Evolutionary conservation across 352 stramenopile genomes (phyloP), one percentile per base, ranked within the genome.

Genomic region (Pythium scleroteichum): DNA sequence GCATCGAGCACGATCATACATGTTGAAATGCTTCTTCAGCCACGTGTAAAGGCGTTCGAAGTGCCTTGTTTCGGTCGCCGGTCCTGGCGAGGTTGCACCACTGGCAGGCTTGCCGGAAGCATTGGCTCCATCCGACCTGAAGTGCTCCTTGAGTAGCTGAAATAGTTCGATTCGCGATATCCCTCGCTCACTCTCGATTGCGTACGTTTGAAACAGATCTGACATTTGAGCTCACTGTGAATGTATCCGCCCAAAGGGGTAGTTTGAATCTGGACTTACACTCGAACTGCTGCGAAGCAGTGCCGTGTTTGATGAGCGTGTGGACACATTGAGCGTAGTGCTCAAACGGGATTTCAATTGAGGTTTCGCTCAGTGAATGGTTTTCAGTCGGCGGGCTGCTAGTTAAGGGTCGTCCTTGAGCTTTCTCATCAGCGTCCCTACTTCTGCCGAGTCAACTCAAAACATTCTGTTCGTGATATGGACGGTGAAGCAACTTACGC

Each of bases 11-110:
- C 57, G 56, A 41, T 90, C 80, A 42, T 75, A 85, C 16, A 79
- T 22, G 20, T 53, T 75, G n/a, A 85, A 72, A 38, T 87, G 68
- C 54, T 87, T 88, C 68, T 90, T 90, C 20, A 90, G 59, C 80
- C 80, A 90, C 23, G 80, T 90, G 59, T 90, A 90, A 3, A 90
- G 58, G 3, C 77, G 69, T 49, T 90, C 80, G 59, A 87, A 88
- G 44, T 87, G 53, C 0, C 76, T 72, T 2, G 72, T 54, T 20
- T 88, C 76, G 1, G 49, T 39, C 0, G 48, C 57, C n/a, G n/a
- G n/a, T n/a, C n/a, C 23, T 9, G 29, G 0, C 5, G 50, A 48
- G 12, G 23, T 16, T 8, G 2, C 17, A 12, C 17, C 50, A 17
- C 22, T 58, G 10, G 4, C 1, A 8, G 23, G 19, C 20, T n/a